Percentiles rank a stretch among this genome's conserved stretches.
Evolutionary conservation across 1,284 basidiomycete species (phyloP).

Genomic region (Papiliotrema laurentii): DNA sequence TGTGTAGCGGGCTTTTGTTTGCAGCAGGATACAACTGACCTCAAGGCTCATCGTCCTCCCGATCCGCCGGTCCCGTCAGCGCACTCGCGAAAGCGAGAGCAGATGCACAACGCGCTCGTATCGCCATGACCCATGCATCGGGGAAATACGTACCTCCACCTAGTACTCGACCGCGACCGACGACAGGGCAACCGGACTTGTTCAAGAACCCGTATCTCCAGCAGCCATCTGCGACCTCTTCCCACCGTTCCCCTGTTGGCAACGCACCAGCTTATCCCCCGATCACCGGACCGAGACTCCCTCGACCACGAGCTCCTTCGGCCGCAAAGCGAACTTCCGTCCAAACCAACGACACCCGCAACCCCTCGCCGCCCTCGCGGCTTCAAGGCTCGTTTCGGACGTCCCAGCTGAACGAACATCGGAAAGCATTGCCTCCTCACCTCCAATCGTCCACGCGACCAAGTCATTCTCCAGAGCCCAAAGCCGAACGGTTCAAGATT

Average conservation of each 20-base stretch:
- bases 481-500: not conserved
- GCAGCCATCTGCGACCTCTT: not conserved
- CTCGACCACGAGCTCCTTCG: slow-evolving; percentile 2
- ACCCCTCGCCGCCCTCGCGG: not conserved
- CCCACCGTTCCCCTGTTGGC: not conserved
- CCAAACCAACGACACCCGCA: not conserved
- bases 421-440: slow-evolving; percentile 13
- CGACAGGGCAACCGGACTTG: slow-evolving; percentile 5
- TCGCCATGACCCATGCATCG: slow-evolving; percentile 39
- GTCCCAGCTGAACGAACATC: slow-evolving; percentile 2
- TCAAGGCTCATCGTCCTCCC: no score
- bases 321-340: not conserved
- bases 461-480: not conserved
- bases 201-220: slow-evolving; percentile 23
- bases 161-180: not conserved
- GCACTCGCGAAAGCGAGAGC: slow-evolving; percentile 32
- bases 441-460: not conserved
- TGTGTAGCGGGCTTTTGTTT: not conserved
- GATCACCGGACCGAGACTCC: not conserved
- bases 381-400: slow-evolving; percentile 13
- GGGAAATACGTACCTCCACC: slow-evolving; percentile 31
- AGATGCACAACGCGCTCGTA: slow-evolving; percentile 33
- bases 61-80: slow-evolving; percentile 1
- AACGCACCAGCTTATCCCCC: not conserved
- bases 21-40: slow-evolving; percentile 1